phyloP scores from a whole-genome alignment of 148 eudicot genomes.

The Persicaria tinctoria region DNA sequence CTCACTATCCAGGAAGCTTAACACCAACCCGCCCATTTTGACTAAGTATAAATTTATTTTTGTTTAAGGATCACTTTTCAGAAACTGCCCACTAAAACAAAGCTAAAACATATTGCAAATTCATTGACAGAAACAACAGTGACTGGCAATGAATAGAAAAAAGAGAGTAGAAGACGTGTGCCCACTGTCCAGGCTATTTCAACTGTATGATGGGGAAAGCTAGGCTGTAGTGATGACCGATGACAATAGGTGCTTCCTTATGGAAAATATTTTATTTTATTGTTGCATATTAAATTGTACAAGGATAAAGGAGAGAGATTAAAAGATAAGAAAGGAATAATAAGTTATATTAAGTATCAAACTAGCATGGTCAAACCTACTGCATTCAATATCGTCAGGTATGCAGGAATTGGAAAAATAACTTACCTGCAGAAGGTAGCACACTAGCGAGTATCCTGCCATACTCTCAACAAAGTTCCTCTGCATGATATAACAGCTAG shows the following conservation, averaged over 20 bases:
- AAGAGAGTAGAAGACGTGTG: neutral
- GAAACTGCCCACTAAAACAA: neutral
- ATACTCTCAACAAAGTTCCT: slow-evolving; percentile 99
- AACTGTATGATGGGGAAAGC: neutral
- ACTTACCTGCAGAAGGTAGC: slow-evolving; percentile 93
- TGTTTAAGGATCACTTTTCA: neutral
- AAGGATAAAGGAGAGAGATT: neutral
- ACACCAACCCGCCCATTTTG: too few relatives aligned
- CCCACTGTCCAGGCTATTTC: neutral
- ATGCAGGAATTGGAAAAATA: neutral
- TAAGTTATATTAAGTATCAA: neutral
- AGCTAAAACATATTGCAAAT: neutral
- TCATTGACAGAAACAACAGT: neutral
- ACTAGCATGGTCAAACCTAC: neutral
- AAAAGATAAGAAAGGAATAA: neutral
- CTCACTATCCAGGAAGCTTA: neutral
- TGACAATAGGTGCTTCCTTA: neutral
- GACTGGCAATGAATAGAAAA: neutral
- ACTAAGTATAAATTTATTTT: too few relatives aligned
- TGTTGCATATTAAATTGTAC: neutral
- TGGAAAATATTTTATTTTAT: neutral
- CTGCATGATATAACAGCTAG: slow-evolving; percentile 30
- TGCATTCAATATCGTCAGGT: neutral
- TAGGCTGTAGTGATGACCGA: neutral
- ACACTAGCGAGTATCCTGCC: slow-evolving; percentile 98